These are phyloP conservation scores for Mrakia frigida DNA, from an alignment of 768 basidiomycete genomes.

Conservation along the genomic window DNA sequence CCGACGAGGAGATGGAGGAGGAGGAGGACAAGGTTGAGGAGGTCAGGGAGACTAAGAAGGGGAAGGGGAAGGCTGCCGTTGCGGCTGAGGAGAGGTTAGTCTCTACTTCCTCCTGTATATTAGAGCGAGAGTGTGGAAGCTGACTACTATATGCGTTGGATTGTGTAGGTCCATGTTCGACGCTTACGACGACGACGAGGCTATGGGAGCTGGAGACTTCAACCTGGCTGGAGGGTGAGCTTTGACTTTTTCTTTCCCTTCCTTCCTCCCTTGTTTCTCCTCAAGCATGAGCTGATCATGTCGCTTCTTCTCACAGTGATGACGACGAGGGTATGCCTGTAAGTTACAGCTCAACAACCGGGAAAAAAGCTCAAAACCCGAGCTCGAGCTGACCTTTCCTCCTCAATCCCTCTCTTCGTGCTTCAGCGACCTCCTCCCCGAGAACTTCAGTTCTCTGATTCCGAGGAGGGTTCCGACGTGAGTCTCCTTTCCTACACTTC, in stretches of 20 bases:
- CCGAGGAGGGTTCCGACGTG: slow-evolving; percentile 41
- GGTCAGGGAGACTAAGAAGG: slow-evolving; percentile 47
- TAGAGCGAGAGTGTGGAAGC: slow-evolving; percentile 46
- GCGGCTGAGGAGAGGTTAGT: not conserved
- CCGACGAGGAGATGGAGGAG: slow-evolving; percentile 32
- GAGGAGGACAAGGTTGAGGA: slow-evolving; percentile 31
- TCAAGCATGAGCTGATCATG: slow-evolving; percentile 43
- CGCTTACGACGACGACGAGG: slow-evolving; percentile 30
- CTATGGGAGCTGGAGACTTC: slow-evolving; percentile 33
- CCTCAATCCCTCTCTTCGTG: slow-evolving; percentile 42
- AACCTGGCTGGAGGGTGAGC: slow-evolving; percentile 38
- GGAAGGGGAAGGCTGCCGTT: slow-evolving; percentile 47
- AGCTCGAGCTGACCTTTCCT: not conserved
- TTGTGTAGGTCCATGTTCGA: slow-evolving; percentile 25
- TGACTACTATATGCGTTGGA: slow-evolving; percentile 32
- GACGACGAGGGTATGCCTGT: slow-evolving; percentile 32
- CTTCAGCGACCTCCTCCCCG: slow-evolving; percentile 53
- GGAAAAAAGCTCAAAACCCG: not conserved
- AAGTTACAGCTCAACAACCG: not conserved
- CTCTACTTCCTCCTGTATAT: slow-evolving; percentile 48
- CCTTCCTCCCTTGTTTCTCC: not conserved
- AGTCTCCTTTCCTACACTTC: not conserved
- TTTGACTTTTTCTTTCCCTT: not conserved
- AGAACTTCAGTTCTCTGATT: slow-evolving; percentile 58
- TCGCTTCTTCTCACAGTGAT: not conserved